Evolutionary conservation across 163 green algal species (phyloP).

Genomic region (Chloromonas sp.): DNA sequence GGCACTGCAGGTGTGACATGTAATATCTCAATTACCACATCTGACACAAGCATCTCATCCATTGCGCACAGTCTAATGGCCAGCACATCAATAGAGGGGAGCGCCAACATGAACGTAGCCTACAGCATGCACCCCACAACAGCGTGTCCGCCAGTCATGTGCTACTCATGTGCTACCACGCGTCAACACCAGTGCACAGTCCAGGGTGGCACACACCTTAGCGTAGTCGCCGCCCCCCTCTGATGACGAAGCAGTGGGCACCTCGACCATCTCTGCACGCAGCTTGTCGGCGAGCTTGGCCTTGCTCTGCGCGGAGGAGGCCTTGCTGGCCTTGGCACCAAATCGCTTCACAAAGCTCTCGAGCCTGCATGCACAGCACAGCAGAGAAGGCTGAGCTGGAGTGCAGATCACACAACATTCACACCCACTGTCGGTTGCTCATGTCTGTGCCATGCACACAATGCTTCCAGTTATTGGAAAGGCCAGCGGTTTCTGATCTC

Average conservation of each 20-base stretch:
- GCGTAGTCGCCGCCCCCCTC: constrained; percentile 41
- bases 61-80: background rate
- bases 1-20: too few species aligned
- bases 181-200: background rate
- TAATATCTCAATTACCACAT: too few species aligned
- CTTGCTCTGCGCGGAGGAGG: constrained; percentile 47
- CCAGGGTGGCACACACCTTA: constrained; percentile 31
- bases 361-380: constrained; percentile 17
- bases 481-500: too few species aligned
- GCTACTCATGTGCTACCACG: too few species aligned
- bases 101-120: too few species aligned
- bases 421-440: too few species aligned
- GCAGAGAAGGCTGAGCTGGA: too few species aligned
- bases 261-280: constrained; percentile 17
- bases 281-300: constrained; percentile 65
- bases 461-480: too few species aligned
- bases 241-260: constrained; percentile 28
- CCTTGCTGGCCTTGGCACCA: constrained; percentile 62
- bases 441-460: too few species aligned
- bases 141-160: background rate
- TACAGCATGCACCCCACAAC: too few species aligned
- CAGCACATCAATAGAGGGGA: background rate
- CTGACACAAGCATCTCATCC: background rate
- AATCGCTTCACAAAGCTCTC: constrained; percentile 66
- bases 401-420: too few species aligned